These are phyloP conservation scores for Camellia sinensis DNA, from an alignment of 148 eudicot genomes.

Conservation along the genomic window DNA sequence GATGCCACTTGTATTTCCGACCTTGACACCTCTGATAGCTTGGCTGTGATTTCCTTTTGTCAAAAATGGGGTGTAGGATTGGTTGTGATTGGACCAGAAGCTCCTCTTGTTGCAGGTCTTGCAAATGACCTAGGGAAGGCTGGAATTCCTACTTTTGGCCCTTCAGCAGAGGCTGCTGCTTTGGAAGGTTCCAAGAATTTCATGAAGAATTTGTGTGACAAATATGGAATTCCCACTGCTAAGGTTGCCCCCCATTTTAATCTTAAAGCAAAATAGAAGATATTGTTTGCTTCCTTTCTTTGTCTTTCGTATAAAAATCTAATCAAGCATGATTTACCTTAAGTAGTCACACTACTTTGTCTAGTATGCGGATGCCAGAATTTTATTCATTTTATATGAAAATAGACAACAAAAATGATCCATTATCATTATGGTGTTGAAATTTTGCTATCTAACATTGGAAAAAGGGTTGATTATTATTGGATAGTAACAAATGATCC, in stretches of 20 bases:
- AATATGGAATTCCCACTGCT: conserved; percentile 87
- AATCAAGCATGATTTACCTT: neutral
- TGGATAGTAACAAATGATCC: neutral
- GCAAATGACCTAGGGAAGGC: conserved; percentile 72
- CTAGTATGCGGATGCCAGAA: neutral
- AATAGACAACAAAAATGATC: neutral
- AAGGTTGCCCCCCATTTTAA: conserved; percentile 47
- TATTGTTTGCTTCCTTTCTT: conserved; percentile 1
- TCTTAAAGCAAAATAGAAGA: neutral
- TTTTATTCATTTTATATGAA: neutral
- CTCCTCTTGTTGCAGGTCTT: conserved; percentile 90
- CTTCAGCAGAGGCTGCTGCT: conserved; percentile 89
- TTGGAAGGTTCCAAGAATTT: conserved; percentile 91
- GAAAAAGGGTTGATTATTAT: neutral
- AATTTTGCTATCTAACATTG: too few species aligned
- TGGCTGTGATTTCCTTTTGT: conserved; percentile 69
- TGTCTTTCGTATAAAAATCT: neutral
- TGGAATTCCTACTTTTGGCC: conserved; percentile 86
- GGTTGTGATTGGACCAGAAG: conserved; percentile 92
- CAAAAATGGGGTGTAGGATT: conserved; percentile 56
- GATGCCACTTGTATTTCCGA: conserved; percentile 73
- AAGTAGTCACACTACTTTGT: neutral
- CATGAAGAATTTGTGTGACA: conserved; percentile 85
- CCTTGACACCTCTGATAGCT: conserved; percentile 58
- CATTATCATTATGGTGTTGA: neutral